Percentiles rank a stretch among this genome's conserved stretches.
Evolutionary conservation across 129 eudicot species (phyloP).

Genomic region (Escallonia herrerae): DNA sequence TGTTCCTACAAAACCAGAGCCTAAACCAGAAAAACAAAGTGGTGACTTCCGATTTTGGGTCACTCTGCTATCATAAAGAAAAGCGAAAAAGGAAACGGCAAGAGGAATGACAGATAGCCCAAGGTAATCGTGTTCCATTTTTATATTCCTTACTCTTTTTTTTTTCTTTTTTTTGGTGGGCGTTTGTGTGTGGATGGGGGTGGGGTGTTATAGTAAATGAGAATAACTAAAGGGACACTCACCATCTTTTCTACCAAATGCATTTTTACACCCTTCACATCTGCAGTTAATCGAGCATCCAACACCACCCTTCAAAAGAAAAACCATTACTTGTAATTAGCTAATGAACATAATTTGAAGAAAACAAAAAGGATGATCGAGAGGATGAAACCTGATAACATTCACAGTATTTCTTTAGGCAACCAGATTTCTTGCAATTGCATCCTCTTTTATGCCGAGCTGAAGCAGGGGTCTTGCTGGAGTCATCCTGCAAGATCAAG

Average conservation of each 20-base stretch:
- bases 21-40: slow-evolving; percentile 5
- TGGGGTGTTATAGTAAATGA: background rate
- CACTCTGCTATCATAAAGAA: background rate
- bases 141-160: too few species aligned
- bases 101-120: background rate
- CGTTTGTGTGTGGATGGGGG: too few species aligned
- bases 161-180: too few species aligned
- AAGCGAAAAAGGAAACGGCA: background rate
- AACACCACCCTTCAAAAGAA: slow-evolving; percentile 76
- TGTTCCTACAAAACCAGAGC: slow-evolving; percentile 30
- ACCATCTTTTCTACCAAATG: slow-evolving; percentile 97
- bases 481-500: slow-evolving; percentile 54
- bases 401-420: slow-evolving; percentile 98
- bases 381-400: slow-evolving; percentile 80
- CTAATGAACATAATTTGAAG: slow-evolving; percentile 4
- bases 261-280: slow-evolving; percentile 98
- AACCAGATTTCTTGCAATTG: slow-evolving; percentile 97
- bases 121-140: background rate
- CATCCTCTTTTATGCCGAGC: slow-evolving; percentile 99
- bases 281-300: slow-evolving; percentile 97
- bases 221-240: slow-evolving; percentile 14
- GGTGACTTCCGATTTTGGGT: background rate
- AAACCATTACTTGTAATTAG: slow-evolving; percentile 19
- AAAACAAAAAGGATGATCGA: slow-evolving; percentile 1
- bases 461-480: slow-evolving; percentile 94